These are phyloP conservation scores for Chaetomium cochliodes DNA, from an alignment of 495 filamentous ascomycete species.

Conservation along the genomic window DNA sequence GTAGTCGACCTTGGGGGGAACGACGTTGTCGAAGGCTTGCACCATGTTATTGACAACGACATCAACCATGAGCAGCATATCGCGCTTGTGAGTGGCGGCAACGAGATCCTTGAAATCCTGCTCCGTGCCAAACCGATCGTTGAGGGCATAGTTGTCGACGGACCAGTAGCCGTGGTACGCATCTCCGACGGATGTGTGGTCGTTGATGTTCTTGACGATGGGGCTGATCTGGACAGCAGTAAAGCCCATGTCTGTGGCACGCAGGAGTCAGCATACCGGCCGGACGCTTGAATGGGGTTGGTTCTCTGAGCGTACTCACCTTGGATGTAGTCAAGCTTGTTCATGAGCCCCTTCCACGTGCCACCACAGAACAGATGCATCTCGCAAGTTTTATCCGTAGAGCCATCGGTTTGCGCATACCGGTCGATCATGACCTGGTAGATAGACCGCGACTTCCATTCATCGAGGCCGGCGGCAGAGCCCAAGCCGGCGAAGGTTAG, in stretches of 20 bases:
- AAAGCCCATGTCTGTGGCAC: constrained; percentile 73
- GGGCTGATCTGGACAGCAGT: constrained; percentile 82
- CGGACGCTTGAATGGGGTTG: not conserved
- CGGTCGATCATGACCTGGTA: constrained; percentile 78
- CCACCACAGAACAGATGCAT: constrained; percentile 68
- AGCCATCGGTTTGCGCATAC: constrained; percentile 64
- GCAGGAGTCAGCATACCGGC: constrained; percentile 6
- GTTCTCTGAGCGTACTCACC: constrained; percentile 18
- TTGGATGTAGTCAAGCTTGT: constrained; percentile 39
- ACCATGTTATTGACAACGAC: constrained; percentile 78
- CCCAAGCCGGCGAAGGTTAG: constrained; percentile 32
- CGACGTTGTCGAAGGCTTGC: constrained; percentile 48
- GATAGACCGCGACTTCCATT: constrained; percentile 64
- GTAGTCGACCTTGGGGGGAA: constrained; percentile 57
- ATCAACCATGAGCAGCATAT: constrained; percentile 76
- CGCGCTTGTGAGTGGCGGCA: constrained; percentile 59
- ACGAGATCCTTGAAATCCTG: constrained; percentile 63
- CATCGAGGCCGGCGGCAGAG: constrained; percentile 35
- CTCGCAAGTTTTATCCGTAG: constrained; percentile 57
- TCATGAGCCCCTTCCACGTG: constrained; percentile 52
- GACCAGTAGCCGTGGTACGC: constrained; percentile 79
- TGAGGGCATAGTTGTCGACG: constrained; percentile 61
- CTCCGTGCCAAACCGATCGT: constrained; percentile 63
- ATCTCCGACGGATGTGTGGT: constrained; percentile 49
- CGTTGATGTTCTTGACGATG: constrained; percentile 60